phyloP scores from a whole-genome alignment of 2,329 filamentous ascomycete genomes.

The Fonsecaea pedrosoi region DNA sequence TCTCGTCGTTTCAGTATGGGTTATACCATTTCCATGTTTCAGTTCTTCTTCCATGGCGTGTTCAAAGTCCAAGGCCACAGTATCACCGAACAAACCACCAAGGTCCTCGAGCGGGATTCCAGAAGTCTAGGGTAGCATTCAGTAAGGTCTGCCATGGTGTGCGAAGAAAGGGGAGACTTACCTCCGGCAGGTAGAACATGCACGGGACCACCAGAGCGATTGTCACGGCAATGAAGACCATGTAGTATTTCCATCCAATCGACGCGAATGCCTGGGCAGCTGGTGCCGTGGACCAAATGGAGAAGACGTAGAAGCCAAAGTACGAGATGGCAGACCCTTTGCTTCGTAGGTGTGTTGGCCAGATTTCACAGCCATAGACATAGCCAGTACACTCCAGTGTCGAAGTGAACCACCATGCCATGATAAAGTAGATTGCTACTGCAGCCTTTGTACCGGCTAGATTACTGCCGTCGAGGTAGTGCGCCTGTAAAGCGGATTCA shows the following conservation, averaged over 20 bases:
- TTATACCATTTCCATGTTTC: constrained; percentile 4
- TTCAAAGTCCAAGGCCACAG: constrained; percentile 41
- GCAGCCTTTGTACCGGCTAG: constrained; percentile 43
- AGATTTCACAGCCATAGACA: constrained; percentile 33
- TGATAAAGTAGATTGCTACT: constrained; percentile 51
- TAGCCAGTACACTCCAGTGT: constrained; percentile 28
- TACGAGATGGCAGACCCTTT: constrained; percentile 25
- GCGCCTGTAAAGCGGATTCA: constrained; percentile 46
- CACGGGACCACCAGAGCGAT: constrained; percentile 6
- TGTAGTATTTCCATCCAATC: constrained; percentile 45
- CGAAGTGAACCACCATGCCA: constrained; percentile 49
- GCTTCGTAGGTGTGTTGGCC: constrained; percentile 32
- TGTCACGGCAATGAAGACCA: constrained; percentile 35
- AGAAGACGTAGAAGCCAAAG: constrained; percentile 22
- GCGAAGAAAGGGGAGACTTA: not conserved
- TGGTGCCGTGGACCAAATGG: constrained; percentile 20
- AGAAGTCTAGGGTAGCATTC: constrained; percentile 34
- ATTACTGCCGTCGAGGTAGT: constrained; percentile 46
- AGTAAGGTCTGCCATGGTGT: not conserved
- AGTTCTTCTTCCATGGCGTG: constrained; percentile 28
- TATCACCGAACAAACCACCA: constrained; percentile 43
- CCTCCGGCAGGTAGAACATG: constrained; percentile 22
- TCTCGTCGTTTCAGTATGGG: not conserved
- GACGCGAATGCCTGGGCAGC: constrained; percentile 41
- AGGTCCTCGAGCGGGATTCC: constrained; percentile 45